phyloP scores from a whole-genome alignment of 1,284 basidiomycete species.

The Somion occarium region DNA sequence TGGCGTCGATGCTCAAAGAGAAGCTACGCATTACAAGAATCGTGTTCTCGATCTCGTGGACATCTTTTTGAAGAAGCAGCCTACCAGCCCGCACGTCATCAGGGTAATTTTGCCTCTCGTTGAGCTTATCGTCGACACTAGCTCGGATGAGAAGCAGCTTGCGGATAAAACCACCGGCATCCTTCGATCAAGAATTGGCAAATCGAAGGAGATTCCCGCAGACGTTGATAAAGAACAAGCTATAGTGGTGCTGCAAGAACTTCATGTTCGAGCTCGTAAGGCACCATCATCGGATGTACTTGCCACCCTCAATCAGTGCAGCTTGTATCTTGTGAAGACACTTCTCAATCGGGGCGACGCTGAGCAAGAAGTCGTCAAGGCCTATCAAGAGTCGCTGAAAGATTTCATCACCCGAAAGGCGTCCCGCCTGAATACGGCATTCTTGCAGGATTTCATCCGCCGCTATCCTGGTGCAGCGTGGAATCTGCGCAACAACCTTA shows the following conservation, averaged over 20 bases:
- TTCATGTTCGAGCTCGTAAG: conserved; percentile 76
- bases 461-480: conserved; percentile 70
- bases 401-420: conserved; percentile 84
- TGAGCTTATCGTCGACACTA: conserved; percentile 61
- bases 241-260: conserved; percentile 49
- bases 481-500: conserved; percentile 56
- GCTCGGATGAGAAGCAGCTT: conserved; percentile 79
- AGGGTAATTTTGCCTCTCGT: conserved; percentile 75
- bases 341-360: conserved; percentile 41
- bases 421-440: conserved; percentile 68
- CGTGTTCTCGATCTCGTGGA: conserved; percentile 92
- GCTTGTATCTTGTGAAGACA: conserved; percentile 67
- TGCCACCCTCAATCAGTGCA: conserved; percentile 61
- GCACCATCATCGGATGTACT: conserved; percentile 63
- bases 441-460: conserved; percentile 78
- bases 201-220: conserved; percentile 64
- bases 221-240: conserved; percentile 43
- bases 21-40: conserved; percentile 93
- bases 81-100: conserved; percentile 61
- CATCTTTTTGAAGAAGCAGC: conserved; percentile 74
- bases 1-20: conserved; percentile 59
- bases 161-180: conserved; percentile 82
- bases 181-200: conserved; percentile 70
- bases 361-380: conserved; percentile 39
- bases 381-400: conserved; percentile 66